Evolutionary conservation across 129 eudicot species (phyloP).

Genomic region (Saussurea involucrata): DNA sequence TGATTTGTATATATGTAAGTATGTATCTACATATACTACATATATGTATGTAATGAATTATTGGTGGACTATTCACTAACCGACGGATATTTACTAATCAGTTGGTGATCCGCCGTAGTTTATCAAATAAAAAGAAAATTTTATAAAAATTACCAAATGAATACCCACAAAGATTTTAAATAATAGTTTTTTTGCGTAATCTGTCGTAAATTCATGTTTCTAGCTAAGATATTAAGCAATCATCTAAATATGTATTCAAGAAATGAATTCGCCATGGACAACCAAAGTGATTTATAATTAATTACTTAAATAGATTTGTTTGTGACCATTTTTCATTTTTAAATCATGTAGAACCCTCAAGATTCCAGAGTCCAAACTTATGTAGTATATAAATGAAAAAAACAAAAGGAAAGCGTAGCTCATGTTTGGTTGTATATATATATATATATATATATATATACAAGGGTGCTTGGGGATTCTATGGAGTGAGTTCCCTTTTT

Average conservation of each 20-base stretch:
- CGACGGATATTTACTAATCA: no score
- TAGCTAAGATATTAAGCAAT: background rate
- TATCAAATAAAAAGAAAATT: no score
- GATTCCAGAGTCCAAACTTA: background rate
- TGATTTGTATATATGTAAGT: no score
- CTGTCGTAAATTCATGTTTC: background rate
- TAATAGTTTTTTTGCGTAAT: no score
- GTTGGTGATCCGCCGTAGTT: no score
- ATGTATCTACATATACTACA: no score
- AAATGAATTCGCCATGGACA: background rate
- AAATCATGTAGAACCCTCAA: background rate
- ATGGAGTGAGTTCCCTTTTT: background rate
- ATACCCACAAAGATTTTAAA: no score
- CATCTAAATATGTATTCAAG: background rate
- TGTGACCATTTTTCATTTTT: background rate
- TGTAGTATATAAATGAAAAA: background rate
- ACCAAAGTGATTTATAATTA: background rate
- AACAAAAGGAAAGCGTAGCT: background rate
- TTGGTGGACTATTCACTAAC: no score
- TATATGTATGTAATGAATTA: no score
- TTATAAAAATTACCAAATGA: no score
- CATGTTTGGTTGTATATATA: constrained; percentile 6
- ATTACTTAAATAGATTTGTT: background rate
- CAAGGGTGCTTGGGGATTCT: background rate
- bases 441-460: constrained; percentile 28